These are phyloP conservation scores for Leccinum obscurum DNA, from an alignment of 768 basidiomycete genomes.

Conservation along the genomic window DNA sequence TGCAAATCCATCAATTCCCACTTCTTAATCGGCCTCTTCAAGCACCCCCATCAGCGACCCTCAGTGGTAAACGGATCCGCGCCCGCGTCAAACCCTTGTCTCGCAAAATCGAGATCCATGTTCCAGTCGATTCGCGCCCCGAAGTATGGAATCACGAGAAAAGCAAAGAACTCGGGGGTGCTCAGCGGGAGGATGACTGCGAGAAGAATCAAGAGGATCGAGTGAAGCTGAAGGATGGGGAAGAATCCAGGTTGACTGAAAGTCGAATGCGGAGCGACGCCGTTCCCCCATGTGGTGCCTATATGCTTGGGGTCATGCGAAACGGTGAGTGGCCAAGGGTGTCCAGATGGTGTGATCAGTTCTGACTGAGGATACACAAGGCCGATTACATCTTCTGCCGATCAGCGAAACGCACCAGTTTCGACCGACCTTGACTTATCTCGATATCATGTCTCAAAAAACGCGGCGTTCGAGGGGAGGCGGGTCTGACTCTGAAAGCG, in stretches of 20 bases:
- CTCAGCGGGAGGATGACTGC: conserved; percentile 70
- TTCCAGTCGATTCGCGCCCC: conserved; percentile 76
- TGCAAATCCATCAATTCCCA: conserved; percentile 84
- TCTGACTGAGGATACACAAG: conserved; percentile 37
- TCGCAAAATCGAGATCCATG: conserved; percentile 70
- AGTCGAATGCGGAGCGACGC: conserved; percentile 73
- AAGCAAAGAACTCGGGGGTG: conserved; percentile 63
- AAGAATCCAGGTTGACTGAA: conserved; percentile 65
- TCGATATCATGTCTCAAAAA: conserved; percentile 72
- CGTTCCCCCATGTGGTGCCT: conserved; percentile 59
- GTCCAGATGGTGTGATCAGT: conserved; percentile 1
- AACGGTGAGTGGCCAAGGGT: conserved; percentile 49
- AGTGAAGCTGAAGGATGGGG: conserved; percentile 46
- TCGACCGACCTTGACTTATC: conserved; percentile 78
- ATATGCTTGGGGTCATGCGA: conserved; percentile 77
- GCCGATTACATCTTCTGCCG: conserved; percentile 74
- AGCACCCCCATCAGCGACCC: conserved; percentile 69
- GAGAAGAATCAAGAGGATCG: conserved; percentile 72
- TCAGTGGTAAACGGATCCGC: conserved; percentile 73
- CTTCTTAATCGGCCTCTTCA: conserved; percentile 72
- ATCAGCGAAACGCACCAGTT: conserved; percentile 79
- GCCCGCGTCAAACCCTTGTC: conserved; percentile 69
- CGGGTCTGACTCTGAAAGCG: conserved; percentile 66
- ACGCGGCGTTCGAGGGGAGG: conserved; percentile 48
- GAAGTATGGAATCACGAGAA: conserved; percentile 82